Percentiles rank a stretch among this genome's conserved stretches.
Conservation (phyloP, 768 basidiomycete genomes). For the Daedalea quercina region DNA sequence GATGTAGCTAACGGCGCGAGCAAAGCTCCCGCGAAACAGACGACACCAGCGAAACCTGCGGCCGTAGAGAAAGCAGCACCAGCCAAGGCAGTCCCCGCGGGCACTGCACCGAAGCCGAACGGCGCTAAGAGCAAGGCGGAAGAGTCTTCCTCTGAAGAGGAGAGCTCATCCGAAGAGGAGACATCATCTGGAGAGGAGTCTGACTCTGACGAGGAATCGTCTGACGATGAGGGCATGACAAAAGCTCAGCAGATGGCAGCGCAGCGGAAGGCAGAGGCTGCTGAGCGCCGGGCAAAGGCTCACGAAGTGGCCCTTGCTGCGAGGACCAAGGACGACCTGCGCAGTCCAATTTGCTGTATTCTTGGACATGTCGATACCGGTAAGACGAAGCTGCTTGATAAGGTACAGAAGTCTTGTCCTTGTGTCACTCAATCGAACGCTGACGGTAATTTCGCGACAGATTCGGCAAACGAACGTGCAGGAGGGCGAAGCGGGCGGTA, state of each 20-base stretch:
- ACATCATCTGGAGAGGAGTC: constrained; percentile 26
- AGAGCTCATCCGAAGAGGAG: constrained; percentile 14
- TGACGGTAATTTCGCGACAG: constrained; percentile 30
- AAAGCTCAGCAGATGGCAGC: constrained; percentile 58
- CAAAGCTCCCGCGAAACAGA: constrained; percentile 1
- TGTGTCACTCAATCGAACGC: background rate
- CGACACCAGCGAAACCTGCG: constrained; percentile 13
- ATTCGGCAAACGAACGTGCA: constrained; percentile 99
- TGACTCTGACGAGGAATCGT: constrained; percentile 35
- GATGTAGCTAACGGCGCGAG: constrained; percentile 6
- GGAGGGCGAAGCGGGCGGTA: constrained; percentile 99
- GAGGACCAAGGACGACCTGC: constrained; percentile 81
- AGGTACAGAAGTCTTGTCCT: constrained; percentile 40
- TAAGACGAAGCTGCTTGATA: constrained; percentile 96
- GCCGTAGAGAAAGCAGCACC: constrained; percentile 23
- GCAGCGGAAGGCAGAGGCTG: constrained; percentile 79
- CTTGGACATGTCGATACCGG: constrained; percentile 99
- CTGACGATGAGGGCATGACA: constrained; percentile 56
- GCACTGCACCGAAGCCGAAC: constrained; percentile 11
- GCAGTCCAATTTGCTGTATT: constrained; percentile 98
- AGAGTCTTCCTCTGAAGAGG: constrained; percentile 14
- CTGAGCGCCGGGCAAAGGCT: constrained; percentile 68
- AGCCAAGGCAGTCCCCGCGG: constrained; percentile 19
- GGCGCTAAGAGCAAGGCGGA: constrained; percentile 5
- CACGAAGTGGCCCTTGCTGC: constrained; percentile 83